phyloP scores from a whole-genome alignment of 2,329 filamentous ascomycete species.

The Blumeriella jaapii region DNA sequence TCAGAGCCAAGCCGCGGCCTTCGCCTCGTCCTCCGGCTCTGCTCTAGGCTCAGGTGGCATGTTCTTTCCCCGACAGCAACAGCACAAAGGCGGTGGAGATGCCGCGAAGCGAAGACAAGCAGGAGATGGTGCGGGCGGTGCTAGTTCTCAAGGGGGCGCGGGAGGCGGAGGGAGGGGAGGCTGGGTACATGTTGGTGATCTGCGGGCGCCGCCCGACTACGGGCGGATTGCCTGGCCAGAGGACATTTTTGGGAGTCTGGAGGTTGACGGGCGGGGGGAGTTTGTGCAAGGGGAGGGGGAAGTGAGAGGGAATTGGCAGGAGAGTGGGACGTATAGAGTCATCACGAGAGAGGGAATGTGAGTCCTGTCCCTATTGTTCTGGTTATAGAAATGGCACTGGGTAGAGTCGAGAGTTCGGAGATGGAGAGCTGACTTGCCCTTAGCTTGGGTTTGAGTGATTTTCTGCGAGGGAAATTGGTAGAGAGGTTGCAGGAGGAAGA shows the following conservation, averaged over 20 bases:
- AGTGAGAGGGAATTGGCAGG: conserved; percentile 39
- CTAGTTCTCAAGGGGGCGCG: conserved; percentile 47
- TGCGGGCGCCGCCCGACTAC: conserved; percentile 52
- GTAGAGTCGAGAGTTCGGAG: neutral
- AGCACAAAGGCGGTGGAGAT: conserved; percentile 6
- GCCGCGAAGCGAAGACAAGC: conserved; percentile 31
- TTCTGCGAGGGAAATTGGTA: conserved; percentile 41
- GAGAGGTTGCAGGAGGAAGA: conserved; percentile 42
- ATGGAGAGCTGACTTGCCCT: conserved; percentile 16
- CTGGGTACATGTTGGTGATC: conserved; percentile 53
- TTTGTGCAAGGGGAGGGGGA: conserved; percentile 33
- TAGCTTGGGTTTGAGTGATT: conserved; percentile 43
- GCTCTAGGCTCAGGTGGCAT: conserved; percentile 40
- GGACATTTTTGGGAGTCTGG: conserved; percentile 57
- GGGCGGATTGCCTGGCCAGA: conserved; percentile 59
- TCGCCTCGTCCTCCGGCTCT: conserved; percentile 45
- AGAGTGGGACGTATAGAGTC: conserved; percentile 51
- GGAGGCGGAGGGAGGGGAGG: conserved; percentile 49
- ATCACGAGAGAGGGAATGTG: conserved; percentile 57
- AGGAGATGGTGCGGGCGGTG: conserved; percentile 40
- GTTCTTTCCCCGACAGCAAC: conserved; percentile 33
- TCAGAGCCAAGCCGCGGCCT: conserved; percentile 44
- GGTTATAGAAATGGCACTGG: neutral
- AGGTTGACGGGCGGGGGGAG: conserved; percentile 46
- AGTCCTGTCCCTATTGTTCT: conserved; percentile 29